These are phyloP conservation scores for Reutealis trisperma DNA, from an alignment of 345 rosid species.

Conservation along the genomic window DNA sequence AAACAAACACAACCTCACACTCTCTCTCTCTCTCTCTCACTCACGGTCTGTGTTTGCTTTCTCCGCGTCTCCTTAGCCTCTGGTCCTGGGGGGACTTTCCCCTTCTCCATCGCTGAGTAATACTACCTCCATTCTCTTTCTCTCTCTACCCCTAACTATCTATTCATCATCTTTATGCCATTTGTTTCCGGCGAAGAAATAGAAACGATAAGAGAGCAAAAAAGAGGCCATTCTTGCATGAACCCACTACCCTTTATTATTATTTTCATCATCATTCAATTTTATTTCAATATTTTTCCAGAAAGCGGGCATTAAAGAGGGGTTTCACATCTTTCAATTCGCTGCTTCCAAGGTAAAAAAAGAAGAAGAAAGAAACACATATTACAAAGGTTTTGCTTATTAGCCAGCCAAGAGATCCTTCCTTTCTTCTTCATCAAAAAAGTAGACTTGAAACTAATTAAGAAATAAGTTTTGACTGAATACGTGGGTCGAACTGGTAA, in stretches of 20 bases:
- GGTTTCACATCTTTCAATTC: not conserved
- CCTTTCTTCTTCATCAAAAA: constrained; percentile 3
- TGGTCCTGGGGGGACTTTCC: constrained; percentile 70
- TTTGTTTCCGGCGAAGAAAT: constrained; percentile 41
- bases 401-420: not conserved
- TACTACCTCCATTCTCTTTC: not conserved
- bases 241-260: not conserved
- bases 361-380: not conserved
- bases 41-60: constrained; percentile 36
- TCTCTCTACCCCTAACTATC: not conserved
- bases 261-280: too few species aligned
- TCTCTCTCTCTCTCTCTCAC: constrained; percentile 1
- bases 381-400: too few species aligned
- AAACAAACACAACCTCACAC: constrained; percentile 18
- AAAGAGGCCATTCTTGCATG: constrained; percentile 44
- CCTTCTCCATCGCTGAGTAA: constrained; percentile 29
- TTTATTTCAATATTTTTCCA: not conserved
- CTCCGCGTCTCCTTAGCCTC: constrained; percentile 86
- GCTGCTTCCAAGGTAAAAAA: not conserved
- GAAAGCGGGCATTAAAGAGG: constrained; percentile 7
- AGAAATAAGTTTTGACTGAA: constrained; percentile 47
- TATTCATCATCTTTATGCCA: constrained; percentile 65
- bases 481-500: constrained; percentile 31
- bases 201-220: constrained; percentile 14
- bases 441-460: not conserved